Percentiles rank a stretch among this genome's conserved stretches.
phyloP scores from a whole-genome alignment of 2,329 filamentous ascomycete species.

The Diaporthe citriasiana region DNA sequence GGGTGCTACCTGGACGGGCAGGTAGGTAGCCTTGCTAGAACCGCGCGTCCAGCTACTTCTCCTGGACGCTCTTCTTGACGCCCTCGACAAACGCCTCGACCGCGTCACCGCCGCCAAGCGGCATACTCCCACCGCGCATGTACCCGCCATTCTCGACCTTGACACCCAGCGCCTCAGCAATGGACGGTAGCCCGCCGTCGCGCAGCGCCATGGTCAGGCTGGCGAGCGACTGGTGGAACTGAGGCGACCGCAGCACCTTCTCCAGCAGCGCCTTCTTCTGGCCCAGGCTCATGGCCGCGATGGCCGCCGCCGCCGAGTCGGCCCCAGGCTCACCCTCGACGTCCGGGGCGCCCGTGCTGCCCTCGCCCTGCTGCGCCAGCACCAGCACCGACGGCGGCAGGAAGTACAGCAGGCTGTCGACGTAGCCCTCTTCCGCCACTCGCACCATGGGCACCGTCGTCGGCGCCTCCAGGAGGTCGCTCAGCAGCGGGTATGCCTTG shows the following conservation, averaged over 20 bases:
- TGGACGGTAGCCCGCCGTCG: slow-evolving; percentile 90
- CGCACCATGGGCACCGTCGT: slow-evolving; percentile 85
- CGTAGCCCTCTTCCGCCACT: slow-evolving; percentile 71
- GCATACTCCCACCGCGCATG: slow-evolving; percentile 82
- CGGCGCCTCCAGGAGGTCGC: slow-evolving; percentile 84
- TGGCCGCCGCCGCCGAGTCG: slow-evolving; percentile 78
- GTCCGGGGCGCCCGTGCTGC: slow-evolving; percentile 59
- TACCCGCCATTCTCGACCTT: slow-evolving; percentile 88
- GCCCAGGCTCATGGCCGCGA: slow-evolving; percentile 77
- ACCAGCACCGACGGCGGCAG: slow-evolving; percentile 85
- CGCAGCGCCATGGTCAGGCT: slow-evolving; percentile 89
- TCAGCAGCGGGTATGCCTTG: slow-evolving; percentile 84
- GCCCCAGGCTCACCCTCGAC: slow-evolving; percentile 75
- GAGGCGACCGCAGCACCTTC: slow-evolving; percentile 88
- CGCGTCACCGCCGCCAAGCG: slow-evolving; percentile 88
- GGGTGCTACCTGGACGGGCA: not conserved
- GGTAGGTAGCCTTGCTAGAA: not conserved
- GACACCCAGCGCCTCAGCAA: slow-evolving; percentile 87
- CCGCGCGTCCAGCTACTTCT: slow-evolving; percentile 48
- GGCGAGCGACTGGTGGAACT: slow-evolving; percentile 88
- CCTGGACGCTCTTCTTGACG: slow-evolving; percentile 82
- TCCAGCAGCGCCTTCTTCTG: slow-evolving; percentile 87
- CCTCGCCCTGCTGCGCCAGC: slow-evolving; percentile 77
- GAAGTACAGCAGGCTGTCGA: slow-evolving; percentile 82
- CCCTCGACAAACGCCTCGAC: slow-evolving; percentile 93